These are phyloP conservation scores for Chrysanthemum makinoi DNA, from an alignment of 129 eudicot genomes.

Conservation along the genomic window DNA sequence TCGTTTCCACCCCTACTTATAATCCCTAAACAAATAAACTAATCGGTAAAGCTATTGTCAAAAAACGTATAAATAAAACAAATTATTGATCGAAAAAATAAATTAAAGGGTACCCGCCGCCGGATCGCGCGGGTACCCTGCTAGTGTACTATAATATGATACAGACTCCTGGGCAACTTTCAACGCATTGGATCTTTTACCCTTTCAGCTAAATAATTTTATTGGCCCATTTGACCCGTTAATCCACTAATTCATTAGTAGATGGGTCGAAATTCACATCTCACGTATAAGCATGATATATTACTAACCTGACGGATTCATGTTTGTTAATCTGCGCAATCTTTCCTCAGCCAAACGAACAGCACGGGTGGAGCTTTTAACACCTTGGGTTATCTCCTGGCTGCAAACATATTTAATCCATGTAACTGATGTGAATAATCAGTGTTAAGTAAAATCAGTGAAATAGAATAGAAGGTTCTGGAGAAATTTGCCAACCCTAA, in stretches of 20 bases:
- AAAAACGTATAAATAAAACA: too few species aligned
- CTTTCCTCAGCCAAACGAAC: constrained; percentile 86
- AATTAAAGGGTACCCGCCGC: too few species aligned
- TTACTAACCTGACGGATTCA: constrained; percentile 56
- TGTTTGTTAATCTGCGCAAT: constrained; percentile 57
- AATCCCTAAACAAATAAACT: too few species aligned
- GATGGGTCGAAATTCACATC: neutral
- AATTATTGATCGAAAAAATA: too few species aligned
- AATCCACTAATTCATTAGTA: neutral
- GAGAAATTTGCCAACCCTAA: constrained; percentile 60
- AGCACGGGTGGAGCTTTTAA: constrained; percentile 82
- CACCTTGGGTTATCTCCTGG: constrained; percentile 88
- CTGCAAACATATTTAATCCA: constrained; percentile 33
- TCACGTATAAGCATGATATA: constrained; percentile 8
- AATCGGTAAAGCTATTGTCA: too few species aligned
- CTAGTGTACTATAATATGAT: neutral
- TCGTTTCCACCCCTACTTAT: too few species aligned
- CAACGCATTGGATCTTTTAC: too few species aligned
- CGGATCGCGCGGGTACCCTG: too few species aligned
- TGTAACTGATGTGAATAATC: neutral
- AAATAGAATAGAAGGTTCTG: neutral
- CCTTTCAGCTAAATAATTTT: too few species aligned
- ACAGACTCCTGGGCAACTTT: neutral
- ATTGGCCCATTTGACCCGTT: neutral
- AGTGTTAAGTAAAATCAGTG: neutral